A percentile compares a stretch with the other conserved stretches of the same genome.
Evolutionary conservation across 257 asterid species (phyloP).

Genomic region (Solanum sitiens): DNA sequence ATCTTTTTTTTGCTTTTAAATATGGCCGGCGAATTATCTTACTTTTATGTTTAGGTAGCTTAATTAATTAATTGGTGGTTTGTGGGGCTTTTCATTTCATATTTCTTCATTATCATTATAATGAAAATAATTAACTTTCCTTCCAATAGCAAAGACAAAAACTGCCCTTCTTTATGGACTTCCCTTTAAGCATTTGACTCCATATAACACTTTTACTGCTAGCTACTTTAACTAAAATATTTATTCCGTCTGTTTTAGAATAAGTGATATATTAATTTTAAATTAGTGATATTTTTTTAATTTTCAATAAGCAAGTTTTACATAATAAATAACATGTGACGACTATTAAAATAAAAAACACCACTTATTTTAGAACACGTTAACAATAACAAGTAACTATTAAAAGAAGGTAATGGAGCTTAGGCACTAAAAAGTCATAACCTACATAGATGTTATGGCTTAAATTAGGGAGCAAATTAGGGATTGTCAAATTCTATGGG

Average conservation of each 20-base stretch:
- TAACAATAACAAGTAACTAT: not conserved
- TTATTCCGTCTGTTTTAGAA: accelerated
- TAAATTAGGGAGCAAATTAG: not conserved
- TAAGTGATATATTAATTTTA: not conserved
- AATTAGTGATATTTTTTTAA: too few species aligned
- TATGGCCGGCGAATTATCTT: not conserved
- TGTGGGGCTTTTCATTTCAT: not conserved
- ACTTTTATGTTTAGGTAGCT: not conserved
- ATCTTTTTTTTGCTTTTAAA: not conserved
- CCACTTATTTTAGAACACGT: too few species aligned
- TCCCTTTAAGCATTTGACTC: not conserved
- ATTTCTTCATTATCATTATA: not conserved
- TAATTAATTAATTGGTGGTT: not conserved
- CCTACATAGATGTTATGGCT: not conserved
- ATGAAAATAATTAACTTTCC: not conserved
- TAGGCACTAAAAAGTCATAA: not conserved
- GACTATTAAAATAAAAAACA: not conserved
- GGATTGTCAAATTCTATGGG: not conserved
- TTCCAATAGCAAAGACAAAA: not conserved
- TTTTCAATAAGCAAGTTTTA: not conserved
- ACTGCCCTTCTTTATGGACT: not conserved
- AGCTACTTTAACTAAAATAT: not conserved
- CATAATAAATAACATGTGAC: not conserved
- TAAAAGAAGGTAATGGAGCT: not conserved
- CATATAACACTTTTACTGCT: not conserved